These are phyloP conservation scores for Diphasiastrum complanatum DNA, from an alignment of 83 land plant species.

Conservation along the genomic window DNA sequence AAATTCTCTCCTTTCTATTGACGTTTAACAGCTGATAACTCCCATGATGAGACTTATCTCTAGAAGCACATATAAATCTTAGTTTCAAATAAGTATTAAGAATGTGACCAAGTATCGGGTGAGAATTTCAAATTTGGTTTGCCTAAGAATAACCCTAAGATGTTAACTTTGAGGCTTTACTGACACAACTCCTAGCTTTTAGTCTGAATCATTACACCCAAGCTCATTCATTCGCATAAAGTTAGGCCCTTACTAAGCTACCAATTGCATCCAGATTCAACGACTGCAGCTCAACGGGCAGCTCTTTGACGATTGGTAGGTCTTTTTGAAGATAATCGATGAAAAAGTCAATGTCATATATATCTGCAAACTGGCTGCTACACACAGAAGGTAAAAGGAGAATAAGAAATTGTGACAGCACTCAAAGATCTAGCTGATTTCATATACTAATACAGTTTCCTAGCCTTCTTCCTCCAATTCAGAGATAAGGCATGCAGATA, in stretches of 20 bases:
- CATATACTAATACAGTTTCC: background rate
- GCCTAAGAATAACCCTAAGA: too few relatives aligned
- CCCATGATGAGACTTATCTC: too few relatives aligned
- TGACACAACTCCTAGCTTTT: too few relatives aligned
- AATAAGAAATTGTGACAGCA: background rate
- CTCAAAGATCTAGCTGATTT: background rate
- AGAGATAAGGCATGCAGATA: too few relatives aligned
- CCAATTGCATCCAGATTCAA: slow-evolving; percentile 79
- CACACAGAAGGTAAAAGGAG: slow-evolving; percentile 11
- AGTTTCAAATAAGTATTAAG: too few relatives aligned
- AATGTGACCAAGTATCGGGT: too few relatives aligned
- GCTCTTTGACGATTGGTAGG: slow-evolving; percentile 64
- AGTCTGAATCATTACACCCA: too few relatives aligned
- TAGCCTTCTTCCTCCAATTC: background rate
- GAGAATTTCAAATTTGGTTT: too few relatives aligned
- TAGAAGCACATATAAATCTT: too few relatives aligned
- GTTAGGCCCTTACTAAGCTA: slow-evolving; percentile 58
- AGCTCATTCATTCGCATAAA: background rate
- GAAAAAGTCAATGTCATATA: slow-evolving; percentile 77
- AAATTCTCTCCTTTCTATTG: too few relatives aligned
- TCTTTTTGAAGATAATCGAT: slow-evolving; percentile 60
- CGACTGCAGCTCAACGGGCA: slow-evolving; percentile 61
- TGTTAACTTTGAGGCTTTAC: too few relatives aligned
- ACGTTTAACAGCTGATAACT: too few relatives aligned
- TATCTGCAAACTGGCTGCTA: slow-evolving; percentile 77